These are phyloP conservation scores for Dactylellina drechsleri DNA, from an alignment of 2,329 filamentous ascomycete genomes.

Conservation along the genomic window DNA sequence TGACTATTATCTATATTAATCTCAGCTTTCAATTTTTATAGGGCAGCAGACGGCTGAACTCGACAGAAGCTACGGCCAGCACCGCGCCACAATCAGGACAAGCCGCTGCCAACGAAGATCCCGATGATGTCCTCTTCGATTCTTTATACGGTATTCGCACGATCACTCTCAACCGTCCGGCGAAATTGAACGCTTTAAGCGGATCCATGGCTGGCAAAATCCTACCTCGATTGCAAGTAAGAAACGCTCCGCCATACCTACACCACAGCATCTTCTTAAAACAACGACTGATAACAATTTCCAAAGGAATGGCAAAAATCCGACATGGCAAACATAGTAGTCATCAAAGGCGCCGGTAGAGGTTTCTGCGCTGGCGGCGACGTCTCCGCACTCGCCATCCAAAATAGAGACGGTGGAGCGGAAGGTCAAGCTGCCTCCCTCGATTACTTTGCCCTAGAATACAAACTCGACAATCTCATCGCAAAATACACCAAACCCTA, in stretches of 20 bases:
- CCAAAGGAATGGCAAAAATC: slow-evolving; percentile 88
- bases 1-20: not conserved
- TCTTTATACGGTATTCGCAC: slow-evolving; percentile 88
- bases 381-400: slow-evolving; percentile 78
- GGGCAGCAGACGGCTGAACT: slow-evolving; percentile 54
- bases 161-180: slow-evolving; percentile 91
- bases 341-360: slow-evolving; percentile 85
- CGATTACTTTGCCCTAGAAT: slow-evolving; percentile 93
- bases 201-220: slow-evolving; percentile 97
- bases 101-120: not conserved
- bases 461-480: slow-evolving; percentile 93
- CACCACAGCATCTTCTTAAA: not conserved
- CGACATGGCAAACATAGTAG: slow-evolving; percentile 87
- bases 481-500: slow-evolving; percentile 93
- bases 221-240: slow-evolving; percentile 73
- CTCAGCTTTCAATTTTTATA: slow-evolving; percentile 44
- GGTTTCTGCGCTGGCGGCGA: slow-evolving; percentile 96
- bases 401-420: slow-evolving; percentile 71
- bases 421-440: slow-evolving; percentile 78
- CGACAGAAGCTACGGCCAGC: slow-evolving; percentile 61
- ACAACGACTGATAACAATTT: not conserved
- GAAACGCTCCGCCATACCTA: not conserved
- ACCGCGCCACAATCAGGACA: not conserved
- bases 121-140: slow-evolving; percentile 90
- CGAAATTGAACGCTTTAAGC: slow-evolving; percentile 91